phyloP scores from a whole-genome alignment of 805 yeast genomes.

The Saturnispora serradocipensis region DNA sequence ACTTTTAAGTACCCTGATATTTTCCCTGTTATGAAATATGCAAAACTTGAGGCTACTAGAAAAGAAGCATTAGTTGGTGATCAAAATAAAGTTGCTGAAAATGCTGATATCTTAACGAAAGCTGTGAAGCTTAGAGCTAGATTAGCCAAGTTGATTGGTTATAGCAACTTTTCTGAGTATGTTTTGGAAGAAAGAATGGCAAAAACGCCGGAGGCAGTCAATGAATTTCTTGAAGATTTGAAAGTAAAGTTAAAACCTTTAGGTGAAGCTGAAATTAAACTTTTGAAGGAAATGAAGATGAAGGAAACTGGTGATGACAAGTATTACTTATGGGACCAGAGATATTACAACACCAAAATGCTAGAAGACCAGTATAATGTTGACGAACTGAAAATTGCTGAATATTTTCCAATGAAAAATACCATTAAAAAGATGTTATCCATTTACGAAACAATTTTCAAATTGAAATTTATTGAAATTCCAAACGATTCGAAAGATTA shows the following conservation, averaged over 20 bases:
- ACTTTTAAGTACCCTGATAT: slow-evolving; percentile 78
- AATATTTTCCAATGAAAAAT: slow-evolving; percentile 66
- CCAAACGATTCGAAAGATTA: slow-evolving; percentile 25
- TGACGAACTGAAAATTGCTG: slow-evolving; percentile 61
- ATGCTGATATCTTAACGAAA: slow-evolving; percentile 49
- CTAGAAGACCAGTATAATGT: slow-evolving; percentile 63
- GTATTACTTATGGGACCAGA: slow-evolving; percentile 65
- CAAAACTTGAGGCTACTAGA: slow-evolving; percentile 55
- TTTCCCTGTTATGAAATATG: slow-evolving; percentile 68
- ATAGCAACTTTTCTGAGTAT: slow-evolving; percentile 58
- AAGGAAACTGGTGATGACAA: slow-evolving; percentile 32
- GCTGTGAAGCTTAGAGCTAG: slow-evolving; percentile 55
- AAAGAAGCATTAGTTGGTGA: slow-evolving; percentile 55
- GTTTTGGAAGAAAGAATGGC: slow-evolving; percentile 78
- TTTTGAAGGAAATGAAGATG: slow-evolving; percentile 43
- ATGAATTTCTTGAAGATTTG: slow-evolving; percentile 54
- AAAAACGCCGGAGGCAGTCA: slow-evolving; percentile 51
- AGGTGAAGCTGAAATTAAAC: slow-evolving; percentile 45
- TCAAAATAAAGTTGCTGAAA: slow-evolving; percentile 58
- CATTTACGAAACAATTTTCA: slow-evolving; percentile 62
- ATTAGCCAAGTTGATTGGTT: slow-evolving; percentile 57
- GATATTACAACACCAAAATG: slow-evolving; percentile 55
- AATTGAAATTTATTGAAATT: slow-evolving; percentile 54
- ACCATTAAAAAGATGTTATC: slow-evolving; percentile 62
- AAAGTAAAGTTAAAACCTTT: slow-evolving; percentile 47